A percentile compares a stretch with the other conserved stretches of the same genome.
These are phyloP conservation scores for Filobasidium wieringae DNA, from an alignment of 768 basidiomycete species.

Conservation along the genomic window DNA sequence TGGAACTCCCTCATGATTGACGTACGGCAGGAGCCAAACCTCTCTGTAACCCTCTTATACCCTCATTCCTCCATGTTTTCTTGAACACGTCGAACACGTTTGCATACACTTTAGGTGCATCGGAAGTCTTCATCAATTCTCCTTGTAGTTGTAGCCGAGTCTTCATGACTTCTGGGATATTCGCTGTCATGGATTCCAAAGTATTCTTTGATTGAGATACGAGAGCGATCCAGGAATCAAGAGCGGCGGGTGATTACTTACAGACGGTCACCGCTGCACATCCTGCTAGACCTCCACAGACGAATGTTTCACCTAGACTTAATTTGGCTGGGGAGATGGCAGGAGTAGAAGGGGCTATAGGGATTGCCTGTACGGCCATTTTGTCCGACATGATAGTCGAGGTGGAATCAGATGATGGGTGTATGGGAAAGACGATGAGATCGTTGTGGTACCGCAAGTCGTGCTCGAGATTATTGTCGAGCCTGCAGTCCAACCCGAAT, in stretches of 20 bases:
- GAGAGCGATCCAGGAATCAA: not conserved
- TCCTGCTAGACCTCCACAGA: slow-evolving; percentile 83
- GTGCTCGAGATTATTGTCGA: too few species aligned
- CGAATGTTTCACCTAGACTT: slow-evolving; percentile 66
- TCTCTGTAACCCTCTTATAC: slow-evolving; percentile 79
- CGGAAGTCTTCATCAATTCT: slow-evolving; percentile 62
- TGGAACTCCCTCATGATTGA: slow-evolving; percentile 13
- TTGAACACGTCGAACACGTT: slow-evolving; percentile 73
- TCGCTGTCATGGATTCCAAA: slow-evolving; percentile 1
- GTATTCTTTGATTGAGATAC: not conserved
- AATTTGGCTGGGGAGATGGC: slow-evolving; percentile 29
- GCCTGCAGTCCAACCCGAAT: too few species aligned
- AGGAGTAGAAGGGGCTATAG: not conserved
- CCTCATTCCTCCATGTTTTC: slow-evolving; percentile 84
- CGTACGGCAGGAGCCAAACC: slow-evolving; percentile 79
- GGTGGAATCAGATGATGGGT: too few species aligned
- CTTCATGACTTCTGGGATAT: slow-evolving; percentile 57
- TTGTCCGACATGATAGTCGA: too few species aligned
- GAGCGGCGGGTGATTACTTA: slow-evolving; percentile 16
- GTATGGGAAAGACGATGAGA: too few species aligned
- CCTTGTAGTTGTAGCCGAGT: slow-evolving; percentile 93
- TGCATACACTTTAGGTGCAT: slow-evolving; percentile 60
- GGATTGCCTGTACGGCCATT: not conserved
- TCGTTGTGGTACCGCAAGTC: too few species aligned
- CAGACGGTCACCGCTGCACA: slow-evolving; percentile 60